Conservation (phyloP, 139 green algal genomes). For the Chlorella sorokiniana region DNA sequence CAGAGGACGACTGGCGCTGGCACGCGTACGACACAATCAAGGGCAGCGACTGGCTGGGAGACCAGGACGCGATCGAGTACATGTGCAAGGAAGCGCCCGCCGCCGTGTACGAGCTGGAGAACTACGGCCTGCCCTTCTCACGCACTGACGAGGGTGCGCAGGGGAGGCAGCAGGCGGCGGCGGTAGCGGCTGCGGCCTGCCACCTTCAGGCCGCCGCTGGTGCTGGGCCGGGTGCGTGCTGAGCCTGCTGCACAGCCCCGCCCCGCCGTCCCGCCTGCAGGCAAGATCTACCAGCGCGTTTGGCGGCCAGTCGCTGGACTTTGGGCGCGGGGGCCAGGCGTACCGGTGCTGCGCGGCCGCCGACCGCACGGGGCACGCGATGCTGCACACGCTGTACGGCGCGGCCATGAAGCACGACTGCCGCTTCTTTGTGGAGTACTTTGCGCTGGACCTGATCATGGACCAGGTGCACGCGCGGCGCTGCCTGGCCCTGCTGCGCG, state of each 20-base stretch:
- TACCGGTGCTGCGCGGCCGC: conserved; percentile 92
- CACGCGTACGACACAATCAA: conserved; percentile 99
- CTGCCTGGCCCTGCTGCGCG: not conserved
- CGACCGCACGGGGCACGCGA: conserved; percentile 98
- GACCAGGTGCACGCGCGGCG: conserved; percentile 50
- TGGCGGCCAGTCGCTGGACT: conserved; percentile 95
- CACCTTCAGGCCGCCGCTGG: not conserved
- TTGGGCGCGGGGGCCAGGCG: conserved; percentile 89
- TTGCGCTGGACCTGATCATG: conserved; percentile 99
- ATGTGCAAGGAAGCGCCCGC: conserved; percentile 95
- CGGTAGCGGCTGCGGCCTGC: not conserved
- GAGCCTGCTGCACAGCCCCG: not conserved
- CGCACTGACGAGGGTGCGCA: conserved; percentile 91
- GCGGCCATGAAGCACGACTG: conserved; percentile 95
- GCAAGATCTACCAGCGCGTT: conserved; percentile 99
- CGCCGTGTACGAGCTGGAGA: conserved; percentile 96
- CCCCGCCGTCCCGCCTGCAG: not conserved
- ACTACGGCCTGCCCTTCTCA: conserved; percentile 98
- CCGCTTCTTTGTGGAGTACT: conserved; percentile 99
- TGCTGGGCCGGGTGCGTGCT: not conserved
- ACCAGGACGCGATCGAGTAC: conserved; percentile 84
- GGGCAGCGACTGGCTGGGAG: conserved; percentile 97
- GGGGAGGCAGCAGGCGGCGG: not conserved
- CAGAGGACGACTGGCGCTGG: conserved; percentile 98
- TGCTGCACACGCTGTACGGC: conserved; percentile 99